Conservation (phyloP, 1,139 yeast species). For the Scheffersomyces lignicola region DNA sequence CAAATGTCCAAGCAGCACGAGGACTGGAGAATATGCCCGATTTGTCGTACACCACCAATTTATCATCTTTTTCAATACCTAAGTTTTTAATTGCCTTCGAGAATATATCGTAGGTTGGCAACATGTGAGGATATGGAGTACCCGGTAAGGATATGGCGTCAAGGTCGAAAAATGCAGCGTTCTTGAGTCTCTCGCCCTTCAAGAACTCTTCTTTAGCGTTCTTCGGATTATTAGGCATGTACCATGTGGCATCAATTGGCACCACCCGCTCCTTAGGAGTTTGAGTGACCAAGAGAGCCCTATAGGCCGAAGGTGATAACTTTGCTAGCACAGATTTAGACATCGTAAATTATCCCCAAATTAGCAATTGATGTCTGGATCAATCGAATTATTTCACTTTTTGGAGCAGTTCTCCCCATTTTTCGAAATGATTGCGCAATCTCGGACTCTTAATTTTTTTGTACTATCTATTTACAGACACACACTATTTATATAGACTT, state of each 20-base stretch:
- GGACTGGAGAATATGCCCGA: conserved; percentile 86
- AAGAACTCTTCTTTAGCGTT: conserved; percentile 59
- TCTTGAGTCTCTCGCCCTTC: conserved; percentile 58
- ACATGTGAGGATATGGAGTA: conserved; percentile 84
- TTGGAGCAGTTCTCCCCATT: too few relatives aligned
- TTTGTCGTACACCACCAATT: conserved; percentile 80
- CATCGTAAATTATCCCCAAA: too few relatives aligned
- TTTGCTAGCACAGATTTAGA: conserved; percentile 11
- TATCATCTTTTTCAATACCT: conserved; percentile 51
- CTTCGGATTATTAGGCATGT: conserved; percentile 71
- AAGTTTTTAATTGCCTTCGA: conserved; percentile 49
- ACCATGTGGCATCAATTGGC: conserved; percentile 92
- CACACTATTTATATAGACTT: too few relatives aligned
- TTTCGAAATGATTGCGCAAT: too few relatives aligned
- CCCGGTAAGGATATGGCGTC: conserved; percentile 61
- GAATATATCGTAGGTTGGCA: conserved; percentile 63
- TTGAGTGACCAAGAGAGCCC: conserved; percentile 18
- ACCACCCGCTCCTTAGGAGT: conserved; percentile 39
- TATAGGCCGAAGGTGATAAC: conserved; percentile 21
- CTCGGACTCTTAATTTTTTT: too few relatives aligned
- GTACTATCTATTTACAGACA: too few relatives aligned
- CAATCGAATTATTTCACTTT: too few relatives aligned
- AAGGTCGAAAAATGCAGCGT: conserved; percentile 77
- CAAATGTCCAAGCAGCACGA: conserved; percentile 87
- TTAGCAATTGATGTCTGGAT: too few relatives aligned